Evolutionary conservation across 208 protist genomes (phyloP), one percentile per base, ranked within the genome.

Genomic region (Wallacemonas sp.): DNA sequence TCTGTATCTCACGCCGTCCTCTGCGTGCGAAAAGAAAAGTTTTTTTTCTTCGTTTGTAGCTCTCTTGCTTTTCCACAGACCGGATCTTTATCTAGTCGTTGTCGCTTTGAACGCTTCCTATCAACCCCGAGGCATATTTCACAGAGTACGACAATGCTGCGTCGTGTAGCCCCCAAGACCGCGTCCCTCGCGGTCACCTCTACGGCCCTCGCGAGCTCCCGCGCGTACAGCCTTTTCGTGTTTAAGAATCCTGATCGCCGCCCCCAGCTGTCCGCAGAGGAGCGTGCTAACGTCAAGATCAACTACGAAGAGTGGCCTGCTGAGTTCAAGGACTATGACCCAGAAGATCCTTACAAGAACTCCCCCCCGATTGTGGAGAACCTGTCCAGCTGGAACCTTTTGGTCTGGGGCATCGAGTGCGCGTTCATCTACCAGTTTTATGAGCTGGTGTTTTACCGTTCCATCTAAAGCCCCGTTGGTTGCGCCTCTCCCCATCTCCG

Each of bases 381-480:
- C 36, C 71, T 97, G 47, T 85, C 77, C 70, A 95, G 88, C 80
- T 95, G 87, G 86, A 90, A 90, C 62, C 80, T 95, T 26, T 91
- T 95, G 44, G 76, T 94, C 28, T 94, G 86, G 88, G 92, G 92
- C 44, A 77, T 89, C 31, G 87, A 97, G 76, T 71, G 54, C 46
- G 87, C 92, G 39, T 97, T 97, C 71, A 92, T 97, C 38, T 95
- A 95, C 73, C 84, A 94, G 72, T 92, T 95, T 65, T 95, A 94
- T 66, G 88, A 95, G 71, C 68, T 90, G 24, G 86, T 95, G 21
- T 95, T 93, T 63, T 86, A 84, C 49, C 90, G 88, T 66, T 89
- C 81, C 68, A 95, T 96, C 68, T 96, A 80, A 80, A 6, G 27
- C 14, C 21, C 11, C 2, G 26, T 19, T 17, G 1, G 0, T 31